Evolutionary conservation across 345 rosid species (phyloP).

Genomic region (Conringia planisiliqua): DNA sequence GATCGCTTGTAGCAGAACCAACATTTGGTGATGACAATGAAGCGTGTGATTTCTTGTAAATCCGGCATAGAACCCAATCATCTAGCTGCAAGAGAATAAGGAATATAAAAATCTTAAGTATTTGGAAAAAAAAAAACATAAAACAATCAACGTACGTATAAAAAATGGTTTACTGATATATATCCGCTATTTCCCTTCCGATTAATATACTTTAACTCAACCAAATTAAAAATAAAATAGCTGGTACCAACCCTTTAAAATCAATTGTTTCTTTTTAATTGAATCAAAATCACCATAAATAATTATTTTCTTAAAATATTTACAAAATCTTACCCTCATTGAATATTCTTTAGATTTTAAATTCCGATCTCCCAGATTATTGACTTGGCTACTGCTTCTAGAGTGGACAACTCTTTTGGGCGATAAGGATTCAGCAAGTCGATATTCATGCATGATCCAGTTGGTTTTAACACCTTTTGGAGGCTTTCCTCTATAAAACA

Average conservation of each 20-base stretch:
- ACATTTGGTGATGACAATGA: constrained; percentile 41
- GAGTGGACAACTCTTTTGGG: constrained; percentile 19
- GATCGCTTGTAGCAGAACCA: constrained; percentile 42
- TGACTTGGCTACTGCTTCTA: constrained; percentile 21
- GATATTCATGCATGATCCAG: constrained; percentile 99
- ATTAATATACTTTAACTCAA: neutral
- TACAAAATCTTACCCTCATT: constrained; percentile 68
- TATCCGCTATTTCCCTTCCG: neutral
- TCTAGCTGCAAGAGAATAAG: constrained; percentile 54
- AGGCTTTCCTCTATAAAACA: constrained; percentile 91
- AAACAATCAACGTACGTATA: neutral
- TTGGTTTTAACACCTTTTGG: constrained; percentile 89
- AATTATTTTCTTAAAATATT: neutral
- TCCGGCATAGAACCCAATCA: constrained; percentile 99
- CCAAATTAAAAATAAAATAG: neutral
- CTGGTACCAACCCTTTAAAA: neutral
- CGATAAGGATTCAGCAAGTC: constrained; percentile 48
- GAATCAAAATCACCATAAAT: neutral
- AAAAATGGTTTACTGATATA: neutral
- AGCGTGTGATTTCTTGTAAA: constrained; percentile 71
- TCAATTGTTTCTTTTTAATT: neutral
- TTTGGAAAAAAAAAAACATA: neutral
- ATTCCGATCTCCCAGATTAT: constrained; percentile 31
- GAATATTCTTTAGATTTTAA: constrained; percentile 61
- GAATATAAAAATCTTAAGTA: neutral